These are phyloP conservation scores for Rheum nobile DNA, from an alignment of 148 eudicot genomes.

Conservation along the genomic window DNA sequence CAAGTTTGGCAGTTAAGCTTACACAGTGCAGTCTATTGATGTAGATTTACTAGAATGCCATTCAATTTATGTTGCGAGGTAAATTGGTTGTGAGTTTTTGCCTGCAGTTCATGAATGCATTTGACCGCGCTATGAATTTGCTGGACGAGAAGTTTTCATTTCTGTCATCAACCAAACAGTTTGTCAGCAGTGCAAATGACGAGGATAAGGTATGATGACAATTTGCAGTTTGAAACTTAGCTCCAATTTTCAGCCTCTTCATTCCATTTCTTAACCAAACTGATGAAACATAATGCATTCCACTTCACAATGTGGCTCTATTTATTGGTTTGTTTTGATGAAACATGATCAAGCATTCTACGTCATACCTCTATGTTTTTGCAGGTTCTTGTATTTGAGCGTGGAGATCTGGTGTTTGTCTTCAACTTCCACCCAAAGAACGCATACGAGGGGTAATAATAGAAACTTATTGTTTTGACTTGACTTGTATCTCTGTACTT, in stretches of 20 bases:
- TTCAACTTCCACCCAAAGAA: constrained; percentile 89
- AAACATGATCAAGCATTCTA: background rate
- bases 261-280: background rate
- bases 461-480: background rate
- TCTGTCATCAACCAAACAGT: constrained; percentile 64
- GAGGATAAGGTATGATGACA: constrained; percentile 57
- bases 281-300: background rate
- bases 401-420: constrained; percentile 88
- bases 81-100: background rate
- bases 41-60: background rate
- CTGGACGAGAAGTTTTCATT: constrained; percentile 74
- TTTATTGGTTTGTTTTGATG: background rate
- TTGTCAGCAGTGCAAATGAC: constrained; percentile 78
- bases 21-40: background rate
- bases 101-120: constrained; percentile 75
- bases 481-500: background rate
- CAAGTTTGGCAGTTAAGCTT: background rate
- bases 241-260: background rate
- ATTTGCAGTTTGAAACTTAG: constrained; percentile 33
- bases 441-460: constrained; percentile 77
- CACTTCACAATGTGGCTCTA: background rate
- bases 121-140: constrained; percentile 81
- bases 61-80: background rate
- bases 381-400: constrained; percentile 95
- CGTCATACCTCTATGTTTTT: background rate